phyloP scores from a whole-genome alignment of 208 protist genomes.

The Lotmaria passim region DNA sequence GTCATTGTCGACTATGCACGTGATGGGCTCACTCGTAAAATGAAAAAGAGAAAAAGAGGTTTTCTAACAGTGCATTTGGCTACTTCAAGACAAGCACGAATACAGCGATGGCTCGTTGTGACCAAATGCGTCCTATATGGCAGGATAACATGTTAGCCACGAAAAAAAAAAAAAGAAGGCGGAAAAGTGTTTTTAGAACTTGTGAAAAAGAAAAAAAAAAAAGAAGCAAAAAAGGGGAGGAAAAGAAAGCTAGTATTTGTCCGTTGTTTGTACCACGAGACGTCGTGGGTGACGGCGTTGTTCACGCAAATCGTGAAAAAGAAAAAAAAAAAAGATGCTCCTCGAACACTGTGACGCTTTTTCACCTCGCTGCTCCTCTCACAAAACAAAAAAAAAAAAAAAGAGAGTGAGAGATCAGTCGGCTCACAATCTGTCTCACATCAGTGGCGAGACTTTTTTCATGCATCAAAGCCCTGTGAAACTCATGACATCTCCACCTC shows the following conservation, averaged over 20 bases:
- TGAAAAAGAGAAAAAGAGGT: no score
- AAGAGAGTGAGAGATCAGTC: no score
- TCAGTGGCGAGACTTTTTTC: no score
- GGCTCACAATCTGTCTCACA: no score
- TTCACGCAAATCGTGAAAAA: background rate
- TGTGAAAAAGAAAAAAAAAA: background rate
- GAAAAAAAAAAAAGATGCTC: background rate
- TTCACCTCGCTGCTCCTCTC: no score
- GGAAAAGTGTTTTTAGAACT: background rate
- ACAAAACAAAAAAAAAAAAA: no score
- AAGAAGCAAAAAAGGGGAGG: background rate
- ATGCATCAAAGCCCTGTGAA: no score
- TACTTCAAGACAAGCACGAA: background rate
- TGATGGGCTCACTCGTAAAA: no score
- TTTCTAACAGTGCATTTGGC: no score
- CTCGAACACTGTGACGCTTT: no score
- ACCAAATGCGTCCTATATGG: background rate
- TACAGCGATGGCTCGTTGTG: background rate
- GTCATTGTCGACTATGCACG: no score
- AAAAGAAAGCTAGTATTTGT: background rate
- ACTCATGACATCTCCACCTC: background rate
- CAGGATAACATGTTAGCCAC: background rate
- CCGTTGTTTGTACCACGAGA: conserved; percentile 5
- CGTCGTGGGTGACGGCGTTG: background rate
- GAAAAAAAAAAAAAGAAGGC: background rate